Conservation (phyloP, 495 filamentous ascomycete genomes). For the Platismatia glauca region DNA sequence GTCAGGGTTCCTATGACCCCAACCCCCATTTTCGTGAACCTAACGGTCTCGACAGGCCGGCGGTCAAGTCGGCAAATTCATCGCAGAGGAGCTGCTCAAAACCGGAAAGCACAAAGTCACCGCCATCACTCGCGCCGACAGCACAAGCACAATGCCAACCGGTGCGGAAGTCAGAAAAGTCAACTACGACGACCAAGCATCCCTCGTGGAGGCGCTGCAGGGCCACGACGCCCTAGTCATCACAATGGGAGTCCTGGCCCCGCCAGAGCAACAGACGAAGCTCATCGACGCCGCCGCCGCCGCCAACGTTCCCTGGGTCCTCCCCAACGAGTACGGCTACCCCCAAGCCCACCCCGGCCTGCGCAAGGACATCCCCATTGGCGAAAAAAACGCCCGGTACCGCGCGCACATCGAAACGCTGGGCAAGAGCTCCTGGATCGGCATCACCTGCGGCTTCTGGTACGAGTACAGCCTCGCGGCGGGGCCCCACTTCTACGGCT, state of each 20-base stretch:
- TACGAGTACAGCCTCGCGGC: constrained; percentile 42
- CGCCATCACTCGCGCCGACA: constrained; percentile 41
- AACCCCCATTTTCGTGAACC: background rate
- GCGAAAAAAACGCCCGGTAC: constrained; percentile 16
- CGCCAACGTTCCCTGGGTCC: constrained; percentile 51
- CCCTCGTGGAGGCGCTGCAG: constrained; percentile 39
- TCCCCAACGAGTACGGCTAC: constrained; percentile 50
- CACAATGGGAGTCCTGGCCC: constrained; percentile 38
- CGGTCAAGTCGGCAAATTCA: constrained; percentile 47
- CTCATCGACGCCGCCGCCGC: constrained; percentile 52
- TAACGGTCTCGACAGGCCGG: constrained; percentile 36
- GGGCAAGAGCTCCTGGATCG: constrained; percentile 43
- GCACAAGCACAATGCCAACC: constrained; percentile 32
- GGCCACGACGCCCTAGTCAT: constrained; percentile 54
- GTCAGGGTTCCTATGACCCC: constrained; percentile 9
- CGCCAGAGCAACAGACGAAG: constrained; percentile 35
- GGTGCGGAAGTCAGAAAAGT: constrained; percentile 37
- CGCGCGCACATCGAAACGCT: constrained; percentile 34
- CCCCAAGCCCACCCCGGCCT: constrained; percentile 34
- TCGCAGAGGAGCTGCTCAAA: constrained; percentile 41
- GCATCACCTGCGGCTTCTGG: constrained; percentile 42
- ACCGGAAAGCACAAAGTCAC: constrained; percentile 45
- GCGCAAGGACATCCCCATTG: constrained; percentile 27
- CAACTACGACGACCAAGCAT: constrained; percentile 39
- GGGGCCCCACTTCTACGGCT: constrained; percentile 31